Conservation (phyloP, 306 rosid species). For the Castanea mollissima region DNA sequence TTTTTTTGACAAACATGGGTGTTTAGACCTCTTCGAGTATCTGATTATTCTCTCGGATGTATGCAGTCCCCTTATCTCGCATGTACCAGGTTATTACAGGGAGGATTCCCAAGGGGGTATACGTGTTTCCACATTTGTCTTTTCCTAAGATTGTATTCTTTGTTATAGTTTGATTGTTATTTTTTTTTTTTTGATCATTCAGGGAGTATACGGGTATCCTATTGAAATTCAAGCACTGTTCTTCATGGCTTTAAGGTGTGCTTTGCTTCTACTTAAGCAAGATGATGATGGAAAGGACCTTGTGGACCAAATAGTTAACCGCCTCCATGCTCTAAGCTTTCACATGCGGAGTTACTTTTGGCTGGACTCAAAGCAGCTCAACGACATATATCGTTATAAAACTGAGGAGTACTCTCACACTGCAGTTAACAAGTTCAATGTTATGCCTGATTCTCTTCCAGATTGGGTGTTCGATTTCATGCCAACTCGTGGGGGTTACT, state of each 20-base stretch:
- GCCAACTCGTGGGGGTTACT: slow-evolving; percentile 42
- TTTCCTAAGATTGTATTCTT: neutral
- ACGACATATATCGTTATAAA: slow-evolving; percentile 38
- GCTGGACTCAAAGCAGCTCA: slow-evolving; percentile 39
- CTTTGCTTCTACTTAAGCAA: slow-evolving; percentile 29
- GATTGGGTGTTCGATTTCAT: slow-evolving; percentile 41
- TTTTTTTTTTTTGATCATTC: neutral
- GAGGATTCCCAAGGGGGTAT: too few relatives aligned
- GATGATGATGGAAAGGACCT: slow-evolving; percentile 31
- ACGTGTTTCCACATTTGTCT: neutral
- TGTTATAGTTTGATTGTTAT: neutral
- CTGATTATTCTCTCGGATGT: accelerated
- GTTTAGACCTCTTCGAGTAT: too few relatives aligned
- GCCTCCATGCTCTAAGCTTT: slow-evolving; percentile 34
- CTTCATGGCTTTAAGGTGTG: slow-evolving; percentile 37
- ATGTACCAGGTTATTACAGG: too few relatives aligned
- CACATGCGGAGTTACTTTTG: slow-evolving; percentile 38
- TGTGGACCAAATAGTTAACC: slow-evolving; percentile 19
- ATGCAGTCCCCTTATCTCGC: accelerated
- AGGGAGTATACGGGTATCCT: slow-evolving; percentile 40
- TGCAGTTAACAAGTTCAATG: slow-evolving; percentile 43
- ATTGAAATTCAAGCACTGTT: slow-evolving; percentile 39
- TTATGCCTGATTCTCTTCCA: slow-evolving; percentile 41
- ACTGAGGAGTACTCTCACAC: slow-evolving; percentile 47
- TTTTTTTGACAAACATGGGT: too few relatives aligned